Conservation (phyloP, 169 alveolate genomes). For the Plasmodium vivax region DNA sequence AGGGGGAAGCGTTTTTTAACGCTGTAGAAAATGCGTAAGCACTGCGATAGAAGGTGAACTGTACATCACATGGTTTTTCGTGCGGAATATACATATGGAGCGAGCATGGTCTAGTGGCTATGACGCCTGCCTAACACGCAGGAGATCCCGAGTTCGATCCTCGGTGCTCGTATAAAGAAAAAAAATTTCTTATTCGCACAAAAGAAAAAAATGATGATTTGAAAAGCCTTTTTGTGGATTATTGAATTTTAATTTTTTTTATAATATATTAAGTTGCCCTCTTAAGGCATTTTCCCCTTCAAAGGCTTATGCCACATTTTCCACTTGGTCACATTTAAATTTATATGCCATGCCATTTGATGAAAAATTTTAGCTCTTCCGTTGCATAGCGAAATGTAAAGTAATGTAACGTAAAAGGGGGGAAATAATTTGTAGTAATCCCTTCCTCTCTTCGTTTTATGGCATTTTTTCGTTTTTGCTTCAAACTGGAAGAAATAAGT, state of each 20-base stretch:
- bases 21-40: background rate
- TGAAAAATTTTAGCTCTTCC: background rate
- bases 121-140: constrained; percentile 95
- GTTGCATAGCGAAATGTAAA: background rate
- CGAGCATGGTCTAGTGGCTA: constrained; percentile 96
- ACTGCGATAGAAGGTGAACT: background rate
- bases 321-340: background rate
- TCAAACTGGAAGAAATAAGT: background rate
- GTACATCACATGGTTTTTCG: background rate
- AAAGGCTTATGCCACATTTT: background rate
- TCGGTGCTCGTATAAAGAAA: constrained; percentile 89
- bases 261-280: background rate
- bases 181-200: background rate
- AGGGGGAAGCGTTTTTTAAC: background rate
- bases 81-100: background rate
- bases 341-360: background rate
- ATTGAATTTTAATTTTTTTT: too few species aligned
- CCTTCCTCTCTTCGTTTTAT: background rate
- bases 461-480: background rate
- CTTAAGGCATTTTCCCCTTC: background rate
- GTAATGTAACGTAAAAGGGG: background rate
- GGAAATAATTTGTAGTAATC: background rate
- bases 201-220: background rate
- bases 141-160: constrained; percentile 96
- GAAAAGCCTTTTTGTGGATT: background rate